Conservation (phyloP, 2,329 filamentous ascomycete genomes). For the Exserohilum rostratum region DNA sequence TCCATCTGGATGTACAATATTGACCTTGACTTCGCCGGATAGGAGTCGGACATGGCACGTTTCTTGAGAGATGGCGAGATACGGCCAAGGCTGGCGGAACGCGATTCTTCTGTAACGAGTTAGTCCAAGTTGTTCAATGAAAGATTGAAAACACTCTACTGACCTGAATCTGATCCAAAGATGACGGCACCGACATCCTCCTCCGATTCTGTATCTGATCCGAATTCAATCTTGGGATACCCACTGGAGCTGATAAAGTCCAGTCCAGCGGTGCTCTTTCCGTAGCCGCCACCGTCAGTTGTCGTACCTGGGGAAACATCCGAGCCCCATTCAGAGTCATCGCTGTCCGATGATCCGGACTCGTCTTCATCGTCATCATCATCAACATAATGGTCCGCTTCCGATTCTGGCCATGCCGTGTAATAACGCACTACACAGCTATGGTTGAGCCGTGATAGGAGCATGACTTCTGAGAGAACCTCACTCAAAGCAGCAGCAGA, state of each 20-base stretch:
- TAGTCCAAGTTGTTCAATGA: constrained; percentile 8
- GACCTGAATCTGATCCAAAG: constrained; percentile 49
- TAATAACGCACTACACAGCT: constrained; percentile 89
- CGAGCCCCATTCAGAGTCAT: constrained; percentile 34
- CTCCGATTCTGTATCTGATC: constrained; percentile 60
- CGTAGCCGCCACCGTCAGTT: constrained; percentile 61
- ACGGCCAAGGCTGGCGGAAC: constrained; percentile 38
- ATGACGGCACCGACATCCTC: constrained; percentile 44
- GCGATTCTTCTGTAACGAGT: constrained; percentile 52
- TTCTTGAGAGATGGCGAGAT: constrained; percentile 43
- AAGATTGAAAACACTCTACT: not conserved
- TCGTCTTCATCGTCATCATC: constrained; percentile 27
- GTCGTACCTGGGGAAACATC: constrained; percentile 33
- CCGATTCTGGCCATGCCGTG: constrained; percentile 89
- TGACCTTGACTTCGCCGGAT: constrained; percentile 63
- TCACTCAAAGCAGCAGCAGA: constrained; percentile 77
- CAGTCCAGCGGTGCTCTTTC: constrained; percentile 73
- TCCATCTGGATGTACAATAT: constrained; percentile 99
- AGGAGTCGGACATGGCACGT: constrained; percentile 55
- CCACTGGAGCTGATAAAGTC: constrained; percentile 93
- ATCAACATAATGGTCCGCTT: constrained; percentile 30
- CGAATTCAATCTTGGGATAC: constrained; percentile 78
- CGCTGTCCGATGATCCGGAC: constrained; percentile 33
- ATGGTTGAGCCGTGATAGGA: constrained; percentile 92
- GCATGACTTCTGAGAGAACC: constrained; percentile 81